phyloP scores from a whole-genome alignment of 371 early-diverging fungal genomes.

The Syncephalastrum contaminatum region DNA sequence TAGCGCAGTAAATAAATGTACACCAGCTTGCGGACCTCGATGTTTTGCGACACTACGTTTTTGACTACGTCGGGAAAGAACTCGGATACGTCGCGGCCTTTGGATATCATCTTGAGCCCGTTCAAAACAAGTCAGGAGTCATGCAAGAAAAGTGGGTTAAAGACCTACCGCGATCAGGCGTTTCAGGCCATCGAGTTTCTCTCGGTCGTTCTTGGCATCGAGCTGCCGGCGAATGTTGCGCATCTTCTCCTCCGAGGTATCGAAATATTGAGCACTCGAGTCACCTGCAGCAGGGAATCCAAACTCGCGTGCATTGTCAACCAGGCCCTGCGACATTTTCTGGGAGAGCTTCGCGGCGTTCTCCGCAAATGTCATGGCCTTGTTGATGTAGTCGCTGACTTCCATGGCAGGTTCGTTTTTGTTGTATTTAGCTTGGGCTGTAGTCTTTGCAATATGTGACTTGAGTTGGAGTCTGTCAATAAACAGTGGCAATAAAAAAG shows the following conservation, averaged over 20 bases:
- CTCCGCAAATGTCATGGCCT: slow-evolving; percentile 76
- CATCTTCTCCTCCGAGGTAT: slow-evolving; percentile 83
- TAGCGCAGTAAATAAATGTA: slow-evolving; percentile 93
- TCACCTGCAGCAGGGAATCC: slow-evolving; percentile 67
- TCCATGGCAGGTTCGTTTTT: slow-evolving; percentile 24
- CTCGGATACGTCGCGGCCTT: slow-evolving; percentile 89
- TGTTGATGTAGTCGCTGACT: slow-evolving; percentile 66
- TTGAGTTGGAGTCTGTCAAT: too few species aligned
- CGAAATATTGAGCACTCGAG: slow-evolving; percentile 77
- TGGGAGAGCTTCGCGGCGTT: slow-evolving; percentile 84
- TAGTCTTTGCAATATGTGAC: too few species aligned
- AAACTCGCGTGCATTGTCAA: slow-evolving; percentile 85
- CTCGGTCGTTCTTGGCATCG: slow-evolving; percentile 85
- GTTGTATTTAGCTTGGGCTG: background rate
- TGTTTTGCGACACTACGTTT: slow-evolving; percentile 88
- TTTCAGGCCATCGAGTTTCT: slow-evolving; percentile 90
- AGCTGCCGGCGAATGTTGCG: slow-evolving; percentile 74
- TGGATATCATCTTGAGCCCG: slow-evolving; percentile 77
- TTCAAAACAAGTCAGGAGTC: background rate
- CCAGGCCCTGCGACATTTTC: slow-evolving; percentile 81
- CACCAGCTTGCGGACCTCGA: slow-evolving; percentile 91
- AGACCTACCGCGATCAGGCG: slow-evolving; percentile 80
- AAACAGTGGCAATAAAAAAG: too few species aligned
- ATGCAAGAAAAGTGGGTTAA: background rate
- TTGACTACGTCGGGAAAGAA: slow-evolving; percentile 96